Conservation (phyloP, 306 rosid genomes). For the Parietaria judaica region DNA sequence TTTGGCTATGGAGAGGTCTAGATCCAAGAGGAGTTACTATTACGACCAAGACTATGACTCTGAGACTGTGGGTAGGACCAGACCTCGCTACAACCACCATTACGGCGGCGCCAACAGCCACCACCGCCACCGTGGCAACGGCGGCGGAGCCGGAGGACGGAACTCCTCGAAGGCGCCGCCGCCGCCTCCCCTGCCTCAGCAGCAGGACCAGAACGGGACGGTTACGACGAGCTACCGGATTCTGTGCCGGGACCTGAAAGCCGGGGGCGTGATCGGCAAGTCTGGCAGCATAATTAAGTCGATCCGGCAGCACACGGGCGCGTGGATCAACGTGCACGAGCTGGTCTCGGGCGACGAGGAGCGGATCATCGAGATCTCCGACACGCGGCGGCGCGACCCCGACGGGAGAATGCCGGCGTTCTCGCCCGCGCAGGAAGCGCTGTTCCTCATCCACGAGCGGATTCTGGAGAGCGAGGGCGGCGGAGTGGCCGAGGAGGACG, state of each 20-base stretch:
- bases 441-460: constrained; percentile 76
- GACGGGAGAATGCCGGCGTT: constrained; percentile 88
- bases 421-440: constrained; percentile 97
- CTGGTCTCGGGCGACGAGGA: constrained; percentile 81
- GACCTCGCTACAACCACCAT: constrained; percentile 81
- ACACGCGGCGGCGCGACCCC: constrained; percentile 94
- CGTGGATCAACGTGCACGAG: constrained; percentile 99
- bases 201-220: constrained; percentile 35
- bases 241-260: constrained; percentile 81
- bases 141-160: constrained; percentile 10
- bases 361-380: constrained; percentile 86
- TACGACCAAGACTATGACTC: constrained; percentile 91
- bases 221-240: constrained; percentile 81
- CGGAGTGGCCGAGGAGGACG: constrained; percentile 54
- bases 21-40: constrained; percentile 93
- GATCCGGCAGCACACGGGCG: constrained; percentile 94
- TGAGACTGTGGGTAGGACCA: constrained; percentile 64
- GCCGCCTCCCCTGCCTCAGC: constrained; percentile 25
- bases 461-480: constrained; percentile 71
- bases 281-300: constrained; percentile 92
- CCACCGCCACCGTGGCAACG: constrained; percentile 38
- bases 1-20: constrained; percentile 77
- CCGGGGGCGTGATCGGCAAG: constrained; percentile 95
- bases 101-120: constrained; percentile 31
- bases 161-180: constrained; percentile 35